These are phyloP conservation scores for Brassica balearica DNA, from an alignment of 441 rosid species.

Conservation along the genomic window DNA sequence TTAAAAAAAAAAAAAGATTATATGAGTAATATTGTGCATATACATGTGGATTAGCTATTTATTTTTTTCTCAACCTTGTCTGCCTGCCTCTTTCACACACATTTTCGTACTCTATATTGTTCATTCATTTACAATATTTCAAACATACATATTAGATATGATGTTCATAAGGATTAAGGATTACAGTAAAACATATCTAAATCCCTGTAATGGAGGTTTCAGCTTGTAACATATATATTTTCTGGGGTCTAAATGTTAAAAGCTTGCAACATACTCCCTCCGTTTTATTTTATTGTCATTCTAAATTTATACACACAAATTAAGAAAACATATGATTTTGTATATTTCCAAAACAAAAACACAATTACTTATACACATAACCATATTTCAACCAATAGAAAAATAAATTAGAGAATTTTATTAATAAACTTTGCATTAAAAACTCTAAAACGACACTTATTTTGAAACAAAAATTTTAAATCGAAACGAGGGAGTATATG, in stretches of 20 bases:
- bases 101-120: background rate
- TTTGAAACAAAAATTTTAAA: too few relatives aligned
- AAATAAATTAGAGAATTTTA: too few relatives aligned
- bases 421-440: too few relatives aligned
- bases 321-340: too few relatives aligned
- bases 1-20: background rate
- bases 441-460: too few relatives aligned
- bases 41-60: conserved; percentile 12
- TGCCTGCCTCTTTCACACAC: background rate
- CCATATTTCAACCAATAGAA: too few relatives aligned
- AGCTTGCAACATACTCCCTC: background rate
- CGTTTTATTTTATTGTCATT: too few relatives aligned
- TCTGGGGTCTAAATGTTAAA: background rate
- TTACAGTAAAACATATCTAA: background rate
- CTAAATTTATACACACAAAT: too few relatives aligned
- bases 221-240: background rate
- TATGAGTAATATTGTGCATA: conserved; percentile 27
- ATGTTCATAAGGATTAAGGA: background rate
- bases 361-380: too few relatives aligned
- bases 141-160: background rate
- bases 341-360: too few relatives aligned
- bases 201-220: background rate
- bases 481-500: too few relatives aligned
- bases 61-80: background rate
- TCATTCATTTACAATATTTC: background rate